Percentiles rank a stretch among this genome's conserved stretches.
Conservation (phyloP, 148 eudicot genomes). For the Rhododendron molle region DNA sequence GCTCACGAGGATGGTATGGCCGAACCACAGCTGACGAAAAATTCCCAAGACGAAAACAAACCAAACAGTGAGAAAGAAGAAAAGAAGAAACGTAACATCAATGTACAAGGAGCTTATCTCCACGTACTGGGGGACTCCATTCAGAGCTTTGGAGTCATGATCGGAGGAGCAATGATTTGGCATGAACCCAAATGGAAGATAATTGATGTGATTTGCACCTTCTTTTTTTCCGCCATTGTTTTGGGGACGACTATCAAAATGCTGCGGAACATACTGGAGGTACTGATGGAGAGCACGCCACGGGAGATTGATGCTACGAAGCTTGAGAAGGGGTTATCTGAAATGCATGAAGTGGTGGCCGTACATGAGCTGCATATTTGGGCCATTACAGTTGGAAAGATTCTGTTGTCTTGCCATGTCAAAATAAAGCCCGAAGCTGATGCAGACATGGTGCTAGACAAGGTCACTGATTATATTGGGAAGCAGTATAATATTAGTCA, state of each 20-base stretch:
- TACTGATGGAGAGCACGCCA: conserved; percentile 88
- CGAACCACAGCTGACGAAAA: neutral
- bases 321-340: conserved; percentile 53
- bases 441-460: conserved; percentile 73
- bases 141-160: conserved; percentile 86
- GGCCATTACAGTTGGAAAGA: conserved; percentile 86
- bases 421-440: conserved; percentile 61
- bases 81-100: conserved; percentile 45
- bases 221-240: conserved; percentile 57
- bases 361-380: conserved; percentile 80
- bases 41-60: conserved; percentile 11
- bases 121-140: conserved; percentile 82
- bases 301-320: conserved; percentile 81
- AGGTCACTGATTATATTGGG: conserved; percentile 61
- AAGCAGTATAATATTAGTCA: conserved; percentile 72
- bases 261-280: conserved; percentile 68
- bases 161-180: conserved; percentile 81
- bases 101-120: conserved; percentile 80
- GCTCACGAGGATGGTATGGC: neutral
- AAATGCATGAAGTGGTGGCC: conserved; percentile 76
- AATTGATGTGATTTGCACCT: conserved; percentile 74
- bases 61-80: conserved; percentile 5
- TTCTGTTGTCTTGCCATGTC: conserved; percentile 79
- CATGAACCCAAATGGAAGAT: conserved; percentile 74
- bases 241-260: conserved; percentile 65